Base-by-base conservation (phyloP, 768 basidiomycete species). In the Kwoniella dendrophila region DNA sequence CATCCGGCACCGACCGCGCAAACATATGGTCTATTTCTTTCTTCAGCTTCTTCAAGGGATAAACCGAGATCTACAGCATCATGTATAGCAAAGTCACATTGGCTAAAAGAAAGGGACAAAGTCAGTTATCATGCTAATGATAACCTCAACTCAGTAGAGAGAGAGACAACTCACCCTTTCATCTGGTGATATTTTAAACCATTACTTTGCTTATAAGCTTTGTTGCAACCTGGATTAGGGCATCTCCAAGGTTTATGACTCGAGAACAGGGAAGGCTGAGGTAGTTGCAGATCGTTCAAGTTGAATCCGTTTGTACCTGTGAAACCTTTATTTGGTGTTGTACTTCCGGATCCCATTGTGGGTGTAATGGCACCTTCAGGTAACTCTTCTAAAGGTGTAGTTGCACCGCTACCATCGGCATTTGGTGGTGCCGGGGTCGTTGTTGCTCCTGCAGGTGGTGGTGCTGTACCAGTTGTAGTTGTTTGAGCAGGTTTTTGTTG, bases 151-250 rank as follows among this genome's bases (percentile, higher is more conserved):
- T 3, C 2, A 33, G 30, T 29, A 11, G n/a, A 41, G 16, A 12
- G n/a, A 51, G 29, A 27, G 2, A 22, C 12, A 26, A 66, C 73
- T 69, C 41, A 74, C 69, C 73, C 74, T 59, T 71, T 75, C 44
- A 67, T 64, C 45, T 68, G 71, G 59, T 75, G 74, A 51, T 75
- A 75, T 82, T 96, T 95, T 72, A 97, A 83, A 11, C 93, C 87
- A 69, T 96, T 96, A 43, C 90, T 90, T 80, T 95, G 92, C 82
- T 95, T 95, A 83, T 95, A 96, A 53, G 85, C 85, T 83, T 97
- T 97, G 82, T 90, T 92, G 83, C 93, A 97, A 67, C 92, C 92
- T 0, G 90, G 87, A 78, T 94, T 94, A 10, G 93, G 93, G 82
- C 93, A 97, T 48, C 86, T 63, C 74, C 76, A 81, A 8, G 78